Evolutionary conservation across 495 filamentous ascomycete species (phyloP).

Genomic region (Hyaloscypha bicolor): DNA sequence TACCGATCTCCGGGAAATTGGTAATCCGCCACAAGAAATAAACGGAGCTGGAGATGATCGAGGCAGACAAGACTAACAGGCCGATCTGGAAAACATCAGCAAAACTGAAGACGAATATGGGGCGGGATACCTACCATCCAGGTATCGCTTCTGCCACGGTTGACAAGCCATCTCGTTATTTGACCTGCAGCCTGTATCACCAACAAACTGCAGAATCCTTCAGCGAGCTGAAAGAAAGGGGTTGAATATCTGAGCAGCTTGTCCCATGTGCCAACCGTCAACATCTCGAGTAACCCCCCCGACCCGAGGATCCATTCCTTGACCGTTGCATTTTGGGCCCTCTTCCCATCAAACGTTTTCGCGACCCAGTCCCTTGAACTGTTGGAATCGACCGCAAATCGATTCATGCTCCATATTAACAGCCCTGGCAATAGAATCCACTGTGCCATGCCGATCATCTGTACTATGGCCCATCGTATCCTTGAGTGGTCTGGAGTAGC

Average conservation of each 20-base stretch:
- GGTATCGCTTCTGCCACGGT: conserved; percentile 85
- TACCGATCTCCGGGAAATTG: conserved; percentile 88
- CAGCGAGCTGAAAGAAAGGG: conserved; percentile 91
- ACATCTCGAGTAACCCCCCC: conserved; percentile 73
- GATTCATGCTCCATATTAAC: conserved; percentile 91
- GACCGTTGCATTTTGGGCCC: conserved; percentile 63
- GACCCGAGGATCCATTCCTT: conserved; percentile 83
- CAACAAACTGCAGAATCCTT: conserved; percentile 94
- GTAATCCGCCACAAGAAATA: conserved; percentile 97
- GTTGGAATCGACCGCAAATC: conserved; percentile 85
- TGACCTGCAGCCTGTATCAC: conserved; percentile 95
- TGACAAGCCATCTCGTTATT: conserved; percentile 95
- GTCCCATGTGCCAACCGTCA: conserved; percentile 87
- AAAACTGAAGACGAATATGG: conserved; percentile 14
- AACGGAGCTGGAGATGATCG: conserved; percentile 87
- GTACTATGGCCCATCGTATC: conserved; percentile 68
- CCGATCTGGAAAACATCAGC: conserved; percentile 54
- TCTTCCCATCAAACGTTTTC: conserved; percentile 71
- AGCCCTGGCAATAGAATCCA: conserved; percentile 81
- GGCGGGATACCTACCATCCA: conserved; percentile 78
- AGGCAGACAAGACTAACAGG: conserved; percentile 82
- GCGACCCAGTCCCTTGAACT: conserved; percentile 74
- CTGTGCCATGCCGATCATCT: conserved; percentile 71
- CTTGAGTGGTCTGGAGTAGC: conserved; percentile 79
- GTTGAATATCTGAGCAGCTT: conserved; percentile 87